Evolutionary conservation across 345 rosid species (phyloP).

Genomic region (Gossypium stocksii): DNA sequence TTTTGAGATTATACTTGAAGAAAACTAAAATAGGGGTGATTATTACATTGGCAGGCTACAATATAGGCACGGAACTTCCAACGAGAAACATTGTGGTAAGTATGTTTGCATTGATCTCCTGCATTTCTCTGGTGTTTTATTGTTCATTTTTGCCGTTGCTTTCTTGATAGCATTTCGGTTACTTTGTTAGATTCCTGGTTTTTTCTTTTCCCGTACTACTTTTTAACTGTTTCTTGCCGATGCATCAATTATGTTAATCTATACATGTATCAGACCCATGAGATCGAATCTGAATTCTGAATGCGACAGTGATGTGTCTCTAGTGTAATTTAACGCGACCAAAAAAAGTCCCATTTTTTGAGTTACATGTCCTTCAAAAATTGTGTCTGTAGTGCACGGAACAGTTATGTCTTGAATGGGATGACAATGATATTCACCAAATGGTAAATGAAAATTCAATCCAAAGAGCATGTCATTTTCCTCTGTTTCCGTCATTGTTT

Average conservation of each 20-base stretch:
- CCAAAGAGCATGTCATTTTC: not conserved
- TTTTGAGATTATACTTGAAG: not conserved
- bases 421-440: not conserved
- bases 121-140: not conserved
- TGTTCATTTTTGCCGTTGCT: not conserved
- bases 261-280: not conserved
- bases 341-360: not conserved
- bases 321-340: not conserved
- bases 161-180: not conserved
- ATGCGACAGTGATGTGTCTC: not conserved
- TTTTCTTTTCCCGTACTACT: not conserved
- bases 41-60: not conserved
- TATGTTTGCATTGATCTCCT: not conserved
- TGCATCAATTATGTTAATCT: not conserved
- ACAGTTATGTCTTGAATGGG: not conserved
- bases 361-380: not conserved
- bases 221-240: not conserved
- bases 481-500: not conserved
- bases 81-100: not conserved
- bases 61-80: not conserved
- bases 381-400: not conserved
- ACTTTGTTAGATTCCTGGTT: not conserved
- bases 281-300: not conserved
- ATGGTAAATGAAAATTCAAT: not conserved
- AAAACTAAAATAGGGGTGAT: not conserved